Percentiles rank a stretch among this genome's conserved stretches.
Evolutionary conservation across 2,329 filamentous ascomycete genomes (phyloP).

Genomic region (Lasiodiplodia sp.): DNA sequence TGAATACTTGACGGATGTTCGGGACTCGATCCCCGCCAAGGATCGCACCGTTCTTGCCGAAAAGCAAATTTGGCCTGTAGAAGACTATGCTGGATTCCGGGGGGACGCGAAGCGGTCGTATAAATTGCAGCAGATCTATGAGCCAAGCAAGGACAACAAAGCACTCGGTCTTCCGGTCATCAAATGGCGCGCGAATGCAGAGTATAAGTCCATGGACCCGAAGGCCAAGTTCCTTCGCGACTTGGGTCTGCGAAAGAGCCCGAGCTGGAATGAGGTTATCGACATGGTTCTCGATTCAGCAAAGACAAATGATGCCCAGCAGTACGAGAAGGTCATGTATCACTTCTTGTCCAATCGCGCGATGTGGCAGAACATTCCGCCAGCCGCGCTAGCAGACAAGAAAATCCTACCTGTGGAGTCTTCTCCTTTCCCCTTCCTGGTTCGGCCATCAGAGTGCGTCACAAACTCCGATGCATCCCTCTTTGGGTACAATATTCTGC

Average conservation of each 20-base stretch:
- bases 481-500: slow-evolving; percentile 81
- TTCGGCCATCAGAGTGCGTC: slow-evolving; percentile 79
- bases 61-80: slow-evolving; percentile 49
- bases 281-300: slow-evolving; percentile 22
- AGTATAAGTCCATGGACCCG: slow-evolving; percentile 24
- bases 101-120: slow-evolving; percentile 42
- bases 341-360: slow-evolving; percentile 27
- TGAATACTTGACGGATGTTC: slow-evolving; percentile 90
- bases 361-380: slow-evolving; percentile 19
- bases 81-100: slow-evolving; percentile 28
- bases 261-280: slow-evolving; percentile 21
- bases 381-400: slow-evolving; percentile 18
- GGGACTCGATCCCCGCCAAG: slow-evolving; percentile 81
- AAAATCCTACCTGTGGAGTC: slow-evolving; percentile 24
- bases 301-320: slow-evolving; percentile 2
- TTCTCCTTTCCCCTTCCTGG: slow-evolving; percentile 65
- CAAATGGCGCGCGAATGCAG: slow-evolving; percentile 44
- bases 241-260: slow-evolving; percentile 21
- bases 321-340: slow-evolving; percentile 21
- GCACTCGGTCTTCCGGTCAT: slow-evolving; percentile 73
- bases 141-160: slow-evolving; percentile 43
- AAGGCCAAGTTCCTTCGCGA: slow-evolving; percentile 48
- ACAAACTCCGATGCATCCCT: slow-evolving; percentile 78
- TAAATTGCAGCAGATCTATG: slow-evolving; percentile 46
- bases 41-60: slow-evolving; percentile 59